A percentile compares a stretch with the other conserved stretches of the same genome.
Conservation (phyloP, 2,329 filamentous ascomycete genomes). For the Byssochlamys sp. region DNA sequence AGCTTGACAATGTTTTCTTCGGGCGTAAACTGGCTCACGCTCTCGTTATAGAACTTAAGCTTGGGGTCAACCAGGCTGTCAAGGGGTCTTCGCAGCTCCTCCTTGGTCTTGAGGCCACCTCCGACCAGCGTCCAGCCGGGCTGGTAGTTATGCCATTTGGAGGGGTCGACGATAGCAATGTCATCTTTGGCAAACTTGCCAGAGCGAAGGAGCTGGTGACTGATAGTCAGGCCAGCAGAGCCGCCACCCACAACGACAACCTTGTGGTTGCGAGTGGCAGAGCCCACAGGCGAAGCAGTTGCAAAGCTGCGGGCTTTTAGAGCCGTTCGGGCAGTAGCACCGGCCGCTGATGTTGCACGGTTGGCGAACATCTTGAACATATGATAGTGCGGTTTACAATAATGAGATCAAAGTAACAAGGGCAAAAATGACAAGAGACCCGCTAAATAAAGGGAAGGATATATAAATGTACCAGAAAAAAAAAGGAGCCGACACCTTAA, state of each 20-base stretch:
- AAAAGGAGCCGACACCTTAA: not conserved
- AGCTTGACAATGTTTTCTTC: constrained; percentile 50
- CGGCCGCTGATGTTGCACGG: constrained; percentile 14
- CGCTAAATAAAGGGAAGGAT: not conserved
- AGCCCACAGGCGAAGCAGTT: constrained; percentile 26
- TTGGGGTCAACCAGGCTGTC: constrained; percentile 48
- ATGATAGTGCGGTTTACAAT: not conserved
- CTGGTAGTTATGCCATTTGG: constrained; percentile 57
- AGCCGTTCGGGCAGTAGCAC: constrained; percentile 10
- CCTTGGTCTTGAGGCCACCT: constrained; percentile 54
- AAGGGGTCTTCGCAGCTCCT: constrained; percentile 47
- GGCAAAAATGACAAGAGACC: not conserved
- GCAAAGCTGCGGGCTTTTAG: constrained; percentile 9
- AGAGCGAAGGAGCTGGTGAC: constrained; percentile 56
- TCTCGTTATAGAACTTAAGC: constrained; percentile 50
- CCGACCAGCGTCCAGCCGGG: constrained; percentile 62
- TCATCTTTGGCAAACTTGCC: constrained; percentile 50
- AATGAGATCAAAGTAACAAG: not conserved
- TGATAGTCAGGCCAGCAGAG: constrained; percentile 54
- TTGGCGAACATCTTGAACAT: constrained; percentile 18
- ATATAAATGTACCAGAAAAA: not conserved
- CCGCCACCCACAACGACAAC: constrained; percentile 60
- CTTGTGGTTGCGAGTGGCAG: constrained; percentile 44
- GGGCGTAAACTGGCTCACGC: constrained; percentile 44
- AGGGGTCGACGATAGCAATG: constrained; percentile 56